Evolutionary conservation across 345 rosid genomes (phyloP), one percentile per base, ranked within the genome.

Genomic region (Trapa bicornis): DNA sequence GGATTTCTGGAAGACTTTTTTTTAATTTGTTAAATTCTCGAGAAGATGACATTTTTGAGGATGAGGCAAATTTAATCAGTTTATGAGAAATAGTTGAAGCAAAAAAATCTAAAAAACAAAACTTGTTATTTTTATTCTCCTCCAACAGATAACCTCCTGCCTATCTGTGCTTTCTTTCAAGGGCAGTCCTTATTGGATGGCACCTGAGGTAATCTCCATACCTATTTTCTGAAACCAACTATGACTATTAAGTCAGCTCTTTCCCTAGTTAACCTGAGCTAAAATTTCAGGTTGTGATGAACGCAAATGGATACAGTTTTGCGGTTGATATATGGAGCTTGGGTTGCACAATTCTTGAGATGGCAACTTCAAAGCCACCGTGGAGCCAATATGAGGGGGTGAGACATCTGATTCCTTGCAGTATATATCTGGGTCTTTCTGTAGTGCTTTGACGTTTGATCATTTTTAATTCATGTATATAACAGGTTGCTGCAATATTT

Each of bases 181-280:
- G 73, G 99, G 99, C 71, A 93, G 99, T 79, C 99, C 99, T 66
- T 93, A 88, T 72, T 93, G 99, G 99, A 93, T 93, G 97, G 99
- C 99, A 57, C 99, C 99, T 15, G 97, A 93, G 99, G 99, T 93
- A 83, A 42, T 39, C 52, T 50, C 67, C 58, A 64, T 38, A 64
- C 45, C 47, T 58, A 45, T 29, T 52, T 65, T 7, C 7, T 9
- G 12, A 29, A 17, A 33, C 33, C 63, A 58, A 35, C 58, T 54
- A 48, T 54, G 37, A 29, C 52, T 22, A 13, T 41, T 43, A 32
- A 39, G 37, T 43, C 16, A 65, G 39, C 47, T 33, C 36, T 42
- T 29, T 43, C 50, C 67, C 13, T 65, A 33, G 15, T 14, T 43
- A 41, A 22, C 47, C 52, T 16, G 37, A 65, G 36, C 45, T 71